A percentile compares a stretch with the other conserved stretches of the same genome.
phyloP scores from a whole-genome alignment of 345 rosid species.

The Gossypium arboreum region DNA sequence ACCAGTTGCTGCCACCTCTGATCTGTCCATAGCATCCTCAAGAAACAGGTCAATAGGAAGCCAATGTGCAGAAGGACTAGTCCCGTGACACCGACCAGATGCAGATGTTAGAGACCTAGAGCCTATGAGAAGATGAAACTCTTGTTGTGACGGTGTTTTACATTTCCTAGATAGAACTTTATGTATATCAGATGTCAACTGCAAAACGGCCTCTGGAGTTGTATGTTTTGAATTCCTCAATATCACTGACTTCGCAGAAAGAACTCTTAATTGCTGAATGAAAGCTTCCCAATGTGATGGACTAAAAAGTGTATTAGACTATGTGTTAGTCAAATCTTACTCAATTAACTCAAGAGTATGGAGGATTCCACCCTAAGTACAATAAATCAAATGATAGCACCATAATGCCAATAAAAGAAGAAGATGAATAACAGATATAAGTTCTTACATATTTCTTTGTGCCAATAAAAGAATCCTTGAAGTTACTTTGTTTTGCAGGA shows the following conservation, averaged over 20 bases:
- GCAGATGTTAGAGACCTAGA: constrained; percentile 54
- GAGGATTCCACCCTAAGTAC: constrained; percentile 8
- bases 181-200: constrained; percentile 46
- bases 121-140: constrained; percentile 52
- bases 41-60: constrained; percentile 93
- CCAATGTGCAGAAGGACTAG: constrained; percentile 72
- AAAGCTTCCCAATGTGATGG: constrained; percentile 74
- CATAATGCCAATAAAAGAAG: constrained; percentile 6
- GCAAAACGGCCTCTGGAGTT: constrained; percentile 56
- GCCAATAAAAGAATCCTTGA: constrained; percentile 78
- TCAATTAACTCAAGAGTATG: not conserved
- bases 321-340: not conserved
- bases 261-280: constrained; percentile 52
- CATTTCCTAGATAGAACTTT: constrained; percentile 36
- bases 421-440: not conserved
- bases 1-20: constrained; percentile 64
- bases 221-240: constrained; percentile 57
- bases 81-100: constrained; percentile 66
- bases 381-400: constrained; percentile 1
- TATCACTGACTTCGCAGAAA: constrained; percentile 57
- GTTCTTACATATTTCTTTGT: constrained; percentile 66
- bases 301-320: constrained; percentile 36
- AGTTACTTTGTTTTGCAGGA: constrained; percentile 62
- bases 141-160: constrained; percentile 44
- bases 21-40: constrained; percentile 88